These are phyloP conservation scores for Pythium rhizo-oryzae DNA, from an alignment of 352 stramenopile genomes.

Conservation along the genomic window DNA sequence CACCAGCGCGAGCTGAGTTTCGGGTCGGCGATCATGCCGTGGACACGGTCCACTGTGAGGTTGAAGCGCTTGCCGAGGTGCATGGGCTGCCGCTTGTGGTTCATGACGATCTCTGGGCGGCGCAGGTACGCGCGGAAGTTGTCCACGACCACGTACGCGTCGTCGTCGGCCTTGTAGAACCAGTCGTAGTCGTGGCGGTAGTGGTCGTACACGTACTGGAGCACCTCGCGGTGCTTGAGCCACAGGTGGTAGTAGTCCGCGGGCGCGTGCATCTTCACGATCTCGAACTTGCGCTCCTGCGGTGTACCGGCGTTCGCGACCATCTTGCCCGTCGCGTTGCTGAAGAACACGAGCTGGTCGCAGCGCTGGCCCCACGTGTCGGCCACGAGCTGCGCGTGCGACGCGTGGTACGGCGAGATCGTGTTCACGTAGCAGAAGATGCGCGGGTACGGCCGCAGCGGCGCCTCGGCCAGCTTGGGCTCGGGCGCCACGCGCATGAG, in stretches of 20 bases:
- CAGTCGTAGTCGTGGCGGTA: constrained; percentile 85
- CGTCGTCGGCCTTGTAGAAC: constrained; percentile 89
- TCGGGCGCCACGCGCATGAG: constrained; percentile 49
- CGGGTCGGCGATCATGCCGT: constrained; percentile 55
- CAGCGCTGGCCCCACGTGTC: constrained; percentile 85
- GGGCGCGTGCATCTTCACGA: constrained; percentile 47
- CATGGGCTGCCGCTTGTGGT: constrained; percentile 59
- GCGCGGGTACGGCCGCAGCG: constrained; percentile 39
- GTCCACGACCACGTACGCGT: constrained; percentile 81
- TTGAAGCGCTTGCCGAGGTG: constrained; percentile 86
- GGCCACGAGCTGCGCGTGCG: constrained; percentile 60
- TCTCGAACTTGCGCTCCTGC: constrained; percentile 39
- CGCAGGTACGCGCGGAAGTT: constrained; percentile 69
- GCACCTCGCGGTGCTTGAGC: constrained; percentile 80
- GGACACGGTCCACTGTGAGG: constrained; percentile 48
- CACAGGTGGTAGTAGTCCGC: constrained; percentile 83
- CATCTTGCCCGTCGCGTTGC: constrained; percentile 63
- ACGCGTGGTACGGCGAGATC: constrained; percentile 70
- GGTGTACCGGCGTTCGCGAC: constrained; percentile 31
- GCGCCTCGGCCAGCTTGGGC: not conserved
- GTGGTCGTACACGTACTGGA: constrained; percentile 68
- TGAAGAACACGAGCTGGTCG: constrained; percentile 84
- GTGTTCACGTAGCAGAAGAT: constrained; percentile 82
- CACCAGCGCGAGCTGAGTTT: constrained; percentile 61
- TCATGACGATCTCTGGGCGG: constrained; percentile 68